phyloP scores from a whole-genome alignment of 2,329 filamentous ascomycete species.

The Botrytis pseudocinerea region DNA sequence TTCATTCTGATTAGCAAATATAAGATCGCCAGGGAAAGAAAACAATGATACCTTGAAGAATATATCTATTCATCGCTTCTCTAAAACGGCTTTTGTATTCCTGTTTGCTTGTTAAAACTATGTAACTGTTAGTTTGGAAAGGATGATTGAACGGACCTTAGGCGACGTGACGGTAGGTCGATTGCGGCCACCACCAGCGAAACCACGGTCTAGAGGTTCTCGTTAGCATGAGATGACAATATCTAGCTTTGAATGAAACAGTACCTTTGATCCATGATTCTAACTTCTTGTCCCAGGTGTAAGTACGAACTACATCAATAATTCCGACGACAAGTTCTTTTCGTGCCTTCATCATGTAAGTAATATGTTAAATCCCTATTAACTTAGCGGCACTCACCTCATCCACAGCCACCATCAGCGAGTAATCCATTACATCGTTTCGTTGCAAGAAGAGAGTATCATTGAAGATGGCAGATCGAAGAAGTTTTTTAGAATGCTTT shows the following conservation, averaged over 20 bases:
- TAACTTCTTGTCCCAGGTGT: slow-evolving; percentile 99
- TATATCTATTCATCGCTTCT: slow-evolving; percentile 91
- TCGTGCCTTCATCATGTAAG: slow-evolving; percentile 46
- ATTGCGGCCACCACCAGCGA: slow-evolving; percentile 73
- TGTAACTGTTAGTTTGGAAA: neutral
- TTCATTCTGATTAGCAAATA: neutral
- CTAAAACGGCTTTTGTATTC: slow-evolving; percentile 94
- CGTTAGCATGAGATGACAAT: neutral
- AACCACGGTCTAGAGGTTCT: slow-evolving; percentile 63
- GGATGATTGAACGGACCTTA: slow-evolving; percentile 59
- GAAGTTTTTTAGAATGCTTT: slow-evolving; percentile 83
- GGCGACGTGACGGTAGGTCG: slow-evolving; percentile 94
- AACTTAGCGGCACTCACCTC: slow-evolving; percentile 48
- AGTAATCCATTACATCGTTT: slow-evolving; percentile 99
- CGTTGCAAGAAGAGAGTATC: slow-evolving; percentile 93
- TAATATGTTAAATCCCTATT: neutral
- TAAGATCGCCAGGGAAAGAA: neutral
- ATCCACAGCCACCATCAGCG: slow-evolving; percentile 96
- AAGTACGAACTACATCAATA: slow-evolving; percentile 97
- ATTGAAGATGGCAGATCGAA: slow-evolving; percentile 92
- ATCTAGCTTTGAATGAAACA: neutral
- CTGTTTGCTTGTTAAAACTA: slow-evolving; percentile 24
- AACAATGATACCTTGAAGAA: slow-evolving; percentile 41
- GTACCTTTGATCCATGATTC: slow-evolving; percentile 93
- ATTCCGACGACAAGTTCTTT: slow-evolving; percentile 96